Conservation (phyloP, 2,329 filamentous ascomycete species). For the Colletotrichum gloeosporioides region DNA sequence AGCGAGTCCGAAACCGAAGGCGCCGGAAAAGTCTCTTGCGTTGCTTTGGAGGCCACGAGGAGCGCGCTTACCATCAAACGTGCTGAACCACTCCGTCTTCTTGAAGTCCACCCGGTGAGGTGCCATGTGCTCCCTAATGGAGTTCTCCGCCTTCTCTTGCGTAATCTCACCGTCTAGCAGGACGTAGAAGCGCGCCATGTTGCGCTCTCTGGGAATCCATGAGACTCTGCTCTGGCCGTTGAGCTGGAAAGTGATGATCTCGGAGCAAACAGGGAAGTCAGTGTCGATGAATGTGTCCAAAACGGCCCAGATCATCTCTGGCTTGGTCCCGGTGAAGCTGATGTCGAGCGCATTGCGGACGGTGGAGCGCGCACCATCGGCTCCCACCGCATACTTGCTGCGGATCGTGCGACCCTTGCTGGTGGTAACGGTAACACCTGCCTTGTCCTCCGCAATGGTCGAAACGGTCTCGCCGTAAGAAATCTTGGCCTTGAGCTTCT, state of each 20-base stretch:
- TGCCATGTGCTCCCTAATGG: constrained; percentile 48
- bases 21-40: neutral
- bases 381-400: constrained; percentile 52
- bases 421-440: constrained; percentile 31
- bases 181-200: constrained; percentile 52
- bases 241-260: constrained; percentile 54
- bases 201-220: constrained; percentile 54
- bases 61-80: constrained; percentile 45
- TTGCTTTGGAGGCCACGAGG: neutral
- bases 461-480: constrained; percentile 43
- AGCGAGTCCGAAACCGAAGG: neutral
- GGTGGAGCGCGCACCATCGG: constrained; percentile 56
- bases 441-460: constrained; percentile 30
- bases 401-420: constrained; percentile 34
- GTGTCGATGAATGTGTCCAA: constrained; percentile 55
- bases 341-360: constrained; percentile 47
- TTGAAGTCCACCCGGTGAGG: constrained; percentile 48
- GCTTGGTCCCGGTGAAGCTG: constrained; percentile 49
- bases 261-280: constrained; percentile 48
- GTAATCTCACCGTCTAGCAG: constrained; percentile 51
- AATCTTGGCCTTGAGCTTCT: constrained; percentile 35
- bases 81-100: constrained; percentile 55
- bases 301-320: constrained; percentile 55
- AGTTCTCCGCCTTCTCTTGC: constrained; percentile 41
- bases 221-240: constrained; percentile 50